A percentile compares a stretch with the other conserved stretches of the same genome.
Conservation (phyloP, 768 basidiomycete species). For the Lentinula aciculospora region DNA sequence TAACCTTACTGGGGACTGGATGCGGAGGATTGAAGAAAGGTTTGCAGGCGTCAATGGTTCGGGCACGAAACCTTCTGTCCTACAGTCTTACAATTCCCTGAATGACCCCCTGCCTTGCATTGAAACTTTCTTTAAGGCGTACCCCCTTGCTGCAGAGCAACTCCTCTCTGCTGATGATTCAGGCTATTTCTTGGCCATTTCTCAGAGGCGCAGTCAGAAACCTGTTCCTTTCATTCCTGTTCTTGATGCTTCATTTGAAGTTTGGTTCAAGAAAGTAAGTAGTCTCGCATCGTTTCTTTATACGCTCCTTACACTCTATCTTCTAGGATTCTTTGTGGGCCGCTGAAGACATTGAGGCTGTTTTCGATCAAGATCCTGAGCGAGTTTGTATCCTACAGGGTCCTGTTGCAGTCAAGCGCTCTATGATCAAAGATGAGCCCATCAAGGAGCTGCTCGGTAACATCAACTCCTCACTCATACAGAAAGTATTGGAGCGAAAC, state of each 20-base stretch:
- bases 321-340: conserved; percentile 92
- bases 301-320: conserved; percentile 10
- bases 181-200: conserved; percentile 92
- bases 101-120: conserved; percentile 80
- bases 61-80: conserved; percentile 72
- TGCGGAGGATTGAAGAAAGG: conserved; percentile 91
- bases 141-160: conserved; percentile 77
- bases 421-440: conserved; percentile 86
- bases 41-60: conserved; percentile 85
- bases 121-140: conserved; percentile 76
- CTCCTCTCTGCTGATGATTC: conserved; percentile 90
- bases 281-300: background rate
- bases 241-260: conserved; percentile 87
- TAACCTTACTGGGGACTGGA: conserved; percentile 95
- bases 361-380: conserved; percentile 98
- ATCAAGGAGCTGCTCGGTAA: conserved; percentile 89
- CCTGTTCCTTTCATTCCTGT: conserved; percentile 98
- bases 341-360: conserved; percentile 96
- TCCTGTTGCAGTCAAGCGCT: conserved; percentile 89
- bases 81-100: conserved; percentile 79
- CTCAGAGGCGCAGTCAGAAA: conserved; percentile 95
- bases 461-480: conserved; percentile 72
- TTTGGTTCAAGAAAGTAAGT: conserved; percentile 98
- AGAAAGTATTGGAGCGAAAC: conserved; percentile 70
- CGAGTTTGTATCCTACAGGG: conserved; percentile 97